Percentiles rank a stretch among this genome's conserved stretches.
These are phyloP conservation scores for Clonostachys rhizophaga DNA, from an alignment of 2,329 filamentous ascomycete species.

Conservation along the genomic window DNA sequence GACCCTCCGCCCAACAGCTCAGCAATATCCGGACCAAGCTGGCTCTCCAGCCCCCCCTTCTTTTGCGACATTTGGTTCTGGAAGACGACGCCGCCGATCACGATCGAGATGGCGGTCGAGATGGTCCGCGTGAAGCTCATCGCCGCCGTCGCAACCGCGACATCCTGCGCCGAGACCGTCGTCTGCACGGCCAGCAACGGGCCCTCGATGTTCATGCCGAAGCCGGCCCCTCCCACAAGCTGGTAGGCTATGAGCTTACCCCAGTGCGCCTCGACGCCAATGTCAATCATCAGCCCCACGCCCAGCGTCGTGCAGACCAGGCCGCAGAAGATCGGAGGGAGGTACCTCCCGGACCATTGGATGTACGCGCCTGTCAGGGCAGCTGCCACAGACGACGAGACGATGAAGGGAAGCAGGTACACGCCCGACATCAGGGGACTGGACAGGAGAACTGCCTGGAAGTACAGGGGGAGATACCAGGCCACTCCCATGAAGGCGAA, in stretches of 20 bases:
- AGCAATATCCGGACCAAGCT: slow-evolving; percentile 41
- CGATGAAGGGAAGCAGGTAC: slow-evolving; percentile 57
- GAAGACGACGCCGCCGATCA: slow-evolving; percentile 40
- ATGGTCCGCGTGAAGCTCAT: slow-evolving; percentile 57
- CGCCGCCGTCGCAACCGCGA: slow-evolving; percentile 58
- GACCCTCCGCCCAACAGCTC: slow-evolving; percentile 44
- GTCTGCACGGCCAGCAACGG: slow-evolving; percentile 62
- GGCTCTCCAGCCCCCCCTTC: slow-evolving; percentile 25
- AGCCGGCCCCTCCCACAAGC: slow-evolving; percentile 54
- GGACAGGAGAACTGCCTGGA: slow-evolving; percentile 62
- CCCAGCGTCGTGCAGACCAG: slow-evolving; percentile 53
- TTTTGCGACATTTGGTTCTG: slow-evolving; percentile 33
- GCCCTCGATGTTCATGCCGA: slow-evolving; percentile 59
- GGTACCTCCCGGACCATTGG: slow-evolving; percentile 53
- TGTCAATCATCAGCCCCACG: slow-evolving; percentile 49
- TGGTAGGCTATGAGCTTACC: slow-evolving; percentile 47
- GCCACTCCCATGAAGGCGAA: slow-evolving; percentile 60
- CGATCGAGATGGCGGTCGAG: slow-evolving; percentile 51
- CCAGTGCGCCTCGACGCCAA: slow-evolving; percentile 44
- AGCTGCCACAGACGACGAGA: slow-evolving; percentile 37
- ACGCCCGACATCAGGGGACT: slow-evolving; percentile 56
- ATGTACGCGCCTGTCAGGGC: slow-evolving; percentile 35
- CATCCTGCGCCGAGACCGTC: slow-evolving; percentile 52
- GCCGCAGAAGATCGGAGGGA: slow-evolving; percentile 47
- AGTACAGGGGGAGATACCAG: slow-evolving; percentile 71